Evolutionary conservation across 345 rosid genomes (phyloP), one percentile per base, ranked within the genome.

Genomic region (Lagerstroemia speciosa): DNA sequence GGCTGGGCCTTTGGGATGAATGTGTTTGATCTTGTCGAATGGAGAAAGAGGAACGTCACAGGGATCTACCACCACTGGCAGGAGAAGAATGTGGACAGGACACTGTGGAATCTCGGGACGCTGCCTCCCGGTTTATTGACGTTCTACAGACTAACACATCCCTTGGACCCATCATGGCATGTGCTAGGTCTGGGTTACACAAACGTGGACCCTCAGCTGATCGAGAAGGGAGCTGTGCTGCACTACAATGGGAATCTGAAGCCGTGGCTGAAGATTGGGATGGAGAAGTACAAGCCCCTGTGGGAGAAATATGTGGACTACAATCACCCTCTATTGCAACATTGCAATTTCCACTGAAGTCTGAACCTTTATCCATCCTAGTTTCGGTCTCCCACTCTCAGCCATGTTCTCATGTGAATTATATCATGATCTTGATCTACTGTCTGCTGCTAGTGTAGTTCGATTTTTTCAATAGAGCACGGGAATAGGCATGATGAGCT

Each of bases 1-100:
- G 98, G 98, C 17, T 92, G 96, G 98, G 98, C 98, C 11, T 89
- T 92, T 50, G 98, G 98, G 74, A 92, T 89, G 98, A 92, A 89
- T 31, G 84, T 89, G 65, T 89, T 92, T 37, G 96, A 92, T 78
- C 78, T 92, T 62, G 92, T 89, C 19, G 86, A 86, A 72, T 92
- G 98, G 98, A 84, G 98, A 75, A 88, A 77, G 75, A 79, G 91
- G 77, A 89, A 92, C 24, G 98, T 92, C 24, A 92, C 98, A 0
- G 82, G 84, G 62, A 89, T 92, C 71, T 92, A 92, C 78, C 98
- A 92, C 77, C 82, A 88, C 75, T 92, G 98, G 98, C 98, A 92
- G 76, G 98, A 86, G 75, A 85, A 69, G 82, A 92, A 92, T 9
- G 88, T 86, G 2, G 96, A 92, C 69, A 77, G 98, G 66, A 88